Base-by-base conservation (phyloP, 176 grass and related monocot species). In the Bothriochloa decipiens region DNA sequence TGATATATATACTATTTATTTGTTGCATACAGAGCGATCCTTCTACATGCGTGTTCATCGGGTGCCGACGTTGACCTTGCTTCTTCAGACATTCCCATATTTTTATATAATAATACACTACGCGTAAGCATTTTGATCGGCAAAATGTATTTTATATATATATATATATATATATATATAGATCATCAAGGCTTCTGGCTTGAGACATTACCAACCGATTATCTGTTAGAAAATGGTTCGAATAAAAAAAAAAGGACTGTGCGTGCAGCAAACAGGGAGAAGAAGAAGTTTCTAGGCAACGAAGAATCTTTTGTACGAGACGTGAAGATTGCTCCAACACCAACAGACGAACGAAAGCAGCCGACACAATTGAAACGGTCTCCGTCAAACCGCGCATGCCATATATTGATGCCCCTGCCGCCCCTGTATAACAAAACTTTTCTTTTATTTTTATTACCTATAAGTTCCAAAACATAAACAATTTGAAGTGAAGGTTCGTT, bases 251-350 rank as follows among this genome's bases (percentile, higher is more conserved):
- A n/a, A 1, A 55, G 3, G 41, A n/a, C n/a, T n/a, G n/a, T n/a
- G n/a, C n/a, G n/a, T n/a, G n/a, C n/a, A n/a, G n/a, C n/a, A n/a
- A n/a, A n/a, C n/a, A n/a, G n/a, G 40, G 11, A 40, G 3, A 40
- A 0, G 40, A 15, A 52, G 74, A 88, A 77, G 37, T 83, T 45
- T 73, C 75, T 16, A 4, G 9, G 11, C 14, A 42, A 61, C 5
- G 26, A 65, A 66, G 74, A 80, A 80, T 80, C 69, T 88, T 46
- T 88, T 84, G 76, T 68, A 84, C 10, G 15, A 68, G 69, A 84
- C 82, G 87, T 84, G 82, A 84, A 84, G 82, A 80, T 68, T 84
- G 46, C 68, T 80, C 27, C 87, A 80, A 84, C 81, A 32, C 18
- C 18, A 4, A 4, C 6, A 13, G 12, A 16, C 5, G n/a, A 13